Base-by-base conservation (phyloP, 2,329 filamentous ascomycete species). In the Scytalidium lignicola region DNA sequence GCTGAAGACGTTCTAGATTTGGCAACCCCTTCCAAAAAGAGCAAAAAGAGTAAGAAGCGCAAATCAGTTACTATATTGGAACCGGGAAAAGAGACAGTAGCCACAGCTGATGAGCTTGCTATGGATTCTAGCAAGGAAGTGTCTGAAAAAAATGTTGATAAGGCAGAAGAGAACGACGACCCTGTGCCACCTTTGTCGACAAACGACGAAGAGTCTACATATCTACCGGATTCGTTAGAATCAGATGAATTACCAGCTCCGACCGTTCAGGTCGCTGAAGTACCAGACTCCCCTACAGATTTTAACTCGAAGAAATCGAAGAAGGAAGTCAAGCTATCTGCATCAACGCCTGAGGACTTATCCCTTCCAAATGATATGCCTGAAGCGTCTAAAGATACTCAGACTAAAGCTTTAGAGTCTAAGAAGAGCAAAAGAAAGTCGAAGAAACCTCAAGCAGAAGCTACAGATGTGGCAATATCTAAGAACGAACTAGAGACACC, bases 391-490 rank as follows among this genome's bases (percentile, higher is more conserved):
- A 26, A 5, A 26, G 23, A 26, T 5, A 26, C n/a, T n/a, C 6
- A 26, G 10, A 10, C 23, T 10, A 5, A 26, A 26, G 10, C 10
- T 4, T 19, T 49, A 26, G 48, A 47, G 43, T 50, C 47, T 40
- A 51, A 47, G 39, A 48, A n/a, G n/a, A n/a, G n/a, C 45, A 65
- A 66, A 50, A 67, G 65, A 47, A 62, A 63, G 50, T 64, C 60
- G 48, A 66, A 64, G 49, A 55, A 50, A 20, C 22, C 41, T 8
- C 39, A 47, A 22, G 18, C 15, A 13, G 32, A 37, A 37, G 3
- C 28, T 13, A 17, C 8, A 4, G 44, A 41, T 8, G 15, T 10
- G 26, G 12, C 44, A 41, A 8, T 41, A 8, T 18, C 23, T 9
- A 37, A 43, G 26, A 12, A 28, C 20, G 44, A 41, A 43, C 13